Percentiles rank a stretch among this genome's conserved stretches.
phyloP scores from a whole-genome alignment of 1,139 yeast genomes.

The Zygoascus hellenicus region DNA sequence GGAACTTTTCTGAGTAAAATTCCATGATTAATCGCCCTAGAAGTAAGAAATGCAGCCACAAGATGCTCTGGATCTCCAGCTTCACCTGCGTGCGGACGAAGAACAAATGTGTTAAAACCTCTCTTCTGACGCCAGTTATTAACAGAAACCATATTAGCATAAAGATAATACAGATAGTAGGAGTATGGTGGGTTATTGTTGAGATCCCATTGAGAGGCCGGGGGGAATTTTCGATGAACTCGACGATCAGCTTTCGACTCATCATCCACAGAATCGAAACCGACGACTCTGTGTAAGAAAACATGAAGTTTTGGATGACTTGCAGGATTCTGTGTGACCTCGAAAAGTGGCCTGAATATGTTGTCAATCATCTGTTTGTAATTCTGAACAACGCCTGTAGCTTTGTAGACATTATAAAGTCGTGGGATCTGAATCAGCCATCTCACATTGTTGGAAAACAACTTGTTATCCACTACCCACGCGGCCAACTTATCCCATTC shows the following conservation, averaged over 20 bases:
- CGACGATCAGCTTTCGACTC: slow-evolving; percentile 88
- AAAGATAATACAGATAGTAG: slow-evolving; percentile 84
- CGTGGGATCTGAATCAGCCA: slow-evolving; percentile 97
- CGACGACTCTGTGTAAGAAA: slow-evolving; percentile 88
- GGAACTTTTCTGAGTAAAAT: slow-evolving; percentile 89
- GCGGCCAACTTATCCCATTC: slow-evolving; percentile 96
- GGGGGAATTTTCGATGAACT: slow-evolving; percentile 73
- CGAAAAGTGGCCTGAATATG: slow-evolving; percentile 84
- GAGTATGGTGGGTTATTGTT: slow-evolving; percentile 93
- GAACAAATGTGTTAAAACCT: slow-evolving; percentile 79
- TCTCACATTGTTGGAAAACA: slow-evolving; percentile 88
- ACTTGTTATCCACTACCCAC: slow-evolving; percentile 92
- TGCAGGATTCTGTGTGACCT: slow-evolving; percentile 77
- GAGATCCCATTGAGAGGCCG: slow-evolving; percentile 74
- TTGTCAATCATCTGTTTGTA: slow-evolving; percentile 77
- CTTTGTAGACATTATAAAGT: slow-evolving; percentile 81
- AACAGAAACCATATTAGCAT: slow-evolving; percentile 76
- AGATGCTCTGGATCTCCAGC: slow-evolving; percentile 99
- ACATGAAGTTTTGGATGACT: slow-evolving; percentile 84
- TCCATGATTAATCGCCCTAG: slow-evolving; percentile 95
- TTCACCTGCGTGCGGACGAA: slow-evolving; percentile 98
- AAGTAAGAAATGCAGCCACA: slow-evolving; percentile 79
- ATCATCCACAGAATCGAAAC: slow-evolving; percentile 97
- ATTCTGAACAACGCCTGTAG: slow-evolving; percentile 58
- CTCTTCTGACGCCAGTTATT: slow-evolving; percentile 73